Conservation (phyloP, 2,329 filamentous ascomycete species). For the Tolypocladium capitatum region DNA sequence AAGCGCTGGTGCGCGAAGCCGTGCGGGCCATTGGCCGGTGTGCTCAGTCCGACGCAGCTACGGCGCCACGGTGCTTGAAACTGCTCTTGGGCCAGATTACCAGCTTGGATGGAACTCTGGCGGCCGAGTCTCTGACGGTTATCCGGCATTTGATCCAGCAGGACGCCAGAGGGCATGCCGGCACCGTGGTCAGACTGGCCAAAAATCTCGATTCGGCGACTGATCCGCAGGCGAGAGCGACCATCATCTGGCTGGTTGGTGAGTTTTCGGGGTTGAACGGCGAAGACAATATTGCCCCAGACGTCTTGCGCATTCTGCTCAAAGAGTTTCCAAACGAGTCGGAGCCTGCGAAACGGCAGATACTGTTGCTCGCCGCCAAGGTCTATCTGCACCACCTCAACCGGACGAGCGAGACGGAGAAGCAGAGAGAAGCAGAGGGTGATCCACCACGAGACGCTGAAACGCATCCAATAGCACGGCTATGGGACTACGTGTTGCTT, state of each 20-base stretch:
- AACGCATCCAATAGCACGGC: slow-evolving; percentile 53
- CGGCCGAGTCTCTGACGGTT: slow-evolving; percentile 86
- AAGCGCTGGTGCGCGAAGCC: slow-evolving; percentile 70
- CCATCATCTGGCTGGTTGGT: slow-evolving; percentile 93
- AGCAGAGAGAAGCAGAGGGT: slow-evolving; percentile 20
- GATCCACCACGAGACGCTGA: slow-evolving; percentile 18
- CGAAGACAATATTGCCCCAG: slow-evolving; percentile 81
- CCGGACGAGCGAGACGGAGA: slow-evolving; percentile 34
- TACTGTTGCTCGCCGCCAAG: slow-evolving; percentile 86
- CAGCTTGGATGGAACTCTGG: slow-evolving; percentile 73
- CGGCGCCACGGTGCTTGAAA: slow-evolving; percentile 66
- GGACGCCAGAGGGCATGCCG: slow-evolving; percentile 64
- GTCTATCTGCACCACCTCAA: slow-evolving; percentile 86
- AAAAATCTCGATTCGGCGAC: slow-evolving; percentile 83
- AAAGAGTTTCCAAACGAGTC: slow-evolving; percentile 76
- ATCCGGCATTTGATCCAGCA: slow-evolving; percentile 93
- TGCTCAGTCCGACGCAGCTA: slow-evolving; percentile 61
- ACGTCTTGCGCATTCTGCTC: slow-evolving; percentile 77
- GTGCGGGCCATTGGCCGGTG: slow-evolving; percentile 90
- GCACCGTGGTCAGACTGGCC: slow-evolving; percentile 77
- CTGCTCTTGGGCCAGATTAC: slow-evolving; percentile 79
- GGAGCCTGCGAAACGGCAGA: slow-evolving; percentile 79
- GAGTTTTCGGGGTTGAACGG: slow-evolving; percentile 75
- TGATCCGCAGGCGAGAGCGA: slow-evolving; percentile 78
- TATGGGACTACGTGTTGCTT: slow-evolving; percentile 77